These are phyloP conservation scores for Solanum pinnatisectum DNA, from an alignment of 257 asterid genomes.

Conservation along the genomic window DNA sequence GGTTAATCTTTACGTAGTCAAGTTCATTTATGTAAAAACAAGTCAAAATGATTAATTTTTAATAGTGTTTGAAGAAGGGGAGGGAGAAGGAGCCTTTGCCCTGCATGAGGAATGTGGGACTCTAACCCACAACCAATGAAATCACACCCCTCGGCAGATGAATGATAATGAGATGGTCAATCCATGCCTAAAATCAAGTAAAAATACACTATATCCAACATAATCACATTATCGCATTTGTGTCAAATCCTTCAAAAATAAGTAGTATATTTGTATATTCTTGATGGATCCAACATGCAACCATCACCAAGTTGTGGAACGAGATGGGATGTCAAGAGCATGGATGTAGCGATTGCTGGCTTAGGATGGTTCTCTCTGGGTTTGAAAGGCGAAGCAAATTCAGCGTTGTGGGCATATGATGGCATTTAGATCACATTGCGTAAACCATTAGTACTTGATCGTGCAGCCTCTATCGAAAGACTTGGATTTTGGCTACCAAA, in stretches of 20 bases:
- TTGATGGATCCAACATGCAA: neutral
- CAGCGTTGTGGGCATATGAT: constrained; percentile 62
- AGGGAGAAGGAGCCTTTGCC: neutral
- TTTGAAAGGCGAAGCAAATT: constrained; percentile 69
- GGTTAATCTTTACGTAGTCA: neutral
- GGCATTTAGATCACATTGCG: constrained; percentile 49
- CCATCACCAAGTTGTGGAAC: constrained; percentile 19
- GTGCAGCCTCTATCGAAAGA: constrained; percentile 63
- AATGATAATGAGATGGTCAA: too few relatives aligned
- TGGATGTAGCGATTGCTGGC: constrained; percentile 79
- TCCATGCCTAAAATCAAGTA: too few relatives aligned
- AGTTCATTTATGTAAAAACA: neutral
- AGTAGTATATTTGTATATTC: too few relatives aligned
- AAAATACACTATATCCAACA: too few relatives aligned
- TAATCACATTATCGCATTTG: too few relatives aligned
- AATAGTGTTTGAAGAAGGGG: neutral
- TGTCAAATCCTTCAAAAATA: neutral
- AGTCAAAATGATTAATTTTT: neutral
- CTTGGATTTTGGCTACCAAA: constrained; percentile 77
- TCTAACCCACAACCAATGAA: neutral
- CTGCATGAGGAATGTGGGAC: neutral
- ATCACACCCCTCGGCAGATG: neutral
- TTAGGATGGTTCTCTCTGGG: constrained; percentile 91
- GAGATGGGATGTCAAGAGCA: constrained; percentile 82
- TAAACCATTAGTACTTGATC: constrained; percentile 85